phyloP scores from a whole-genome alignment of 1,284 basidiomycete species.

The Ceratobasidium sp. region DNA sequence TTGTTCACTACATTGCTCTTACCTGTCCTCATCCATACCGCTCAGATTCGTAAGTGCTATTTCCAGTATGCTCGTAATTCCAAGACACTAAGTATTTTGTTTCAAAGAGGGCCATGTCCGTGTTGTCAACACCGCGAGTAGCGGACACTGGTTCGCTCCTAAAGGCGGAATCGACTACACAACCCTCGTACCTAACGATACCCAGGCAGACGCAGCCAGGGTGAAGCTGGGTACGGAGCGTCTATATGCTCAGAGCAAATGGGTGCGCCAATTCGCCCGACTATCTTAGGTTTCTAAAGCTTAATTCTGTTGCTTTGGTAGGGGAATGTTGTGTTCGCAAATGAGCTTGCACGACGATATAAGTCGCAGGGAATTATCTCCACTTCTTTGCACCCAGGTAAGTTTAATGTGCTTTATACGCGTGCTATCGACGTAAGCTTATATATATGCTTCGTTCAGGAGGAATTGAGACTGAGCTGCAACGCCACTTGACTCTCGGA shows the following conservation, averaged over 20 bases:
- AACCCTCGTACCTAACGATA: conserved; percentile 11
- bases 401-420: conserved; percentile 13
- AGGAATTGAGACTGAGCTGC: conserved; percentile 49
- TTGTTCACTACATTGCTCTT: conserved; percentile 67
- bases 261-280: conserved; percentile 14
- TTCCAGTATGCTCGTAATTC: background rate
- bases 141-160: conserved; percentile 18
- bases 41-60: background rate
- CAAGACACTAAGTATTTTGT: background rate
- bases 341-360: conserved; percentile 58
- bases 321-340: conserved; percentile 57
- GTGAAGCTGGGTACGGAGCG: conserved; percentile 19
- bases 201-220: conserved; percentile 21
- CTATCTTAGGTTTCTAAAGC: background rate
- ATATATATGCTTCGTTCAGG: conserved; percentile 45
- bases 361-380: conserved; percentile 58
- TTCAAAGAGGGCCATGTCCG: conserved; percentile 7
- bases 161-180: conserved; percentile 23
- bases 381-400: conserved; percentile 56
- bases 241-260: conserved; percentile 45
- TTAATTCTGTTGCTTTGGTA: background rate
- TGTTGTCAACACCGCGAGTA: conserved; percentile 14
- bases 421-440: background rate
- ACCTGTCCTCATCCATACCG: conserved; percentile 58
- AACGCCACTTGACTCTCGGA: conserved; percentile 51